Percentiles rank a stretch among this genome's conserved stretches.
Conservation (phyloP, 1,284 basidiomycete species). For the Melampsora larici-populina region DNA sequence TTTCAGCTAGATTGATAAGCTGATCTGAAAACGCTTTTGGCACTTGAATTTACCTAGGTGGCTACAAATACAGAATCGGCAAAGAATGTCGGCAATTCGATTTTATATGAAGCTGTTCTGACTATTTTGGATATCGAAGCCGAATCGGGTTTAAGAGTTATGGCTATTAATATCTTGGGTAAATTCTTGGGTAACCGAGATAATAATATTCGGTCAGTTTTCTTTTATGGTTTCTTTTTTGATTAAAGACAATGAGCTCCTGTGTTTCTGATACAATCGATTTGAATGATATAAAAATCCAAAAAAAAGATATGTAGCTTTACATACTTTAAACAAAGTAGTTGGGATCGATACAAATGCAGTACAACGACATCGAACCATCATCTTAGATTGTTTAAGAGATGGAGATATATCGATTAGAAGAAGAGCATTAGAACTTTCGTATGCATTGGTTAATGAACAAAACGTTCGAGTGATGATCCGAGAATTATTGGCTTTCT, state of each 20-base stretch:
- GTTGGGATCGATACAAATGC: conserved; percentile 97
- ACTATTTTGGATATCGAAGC: conserved; percentile 98
- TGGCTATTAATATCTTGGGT: conserved; percentile 99
- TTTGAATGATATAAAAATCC: conserved; percentile 2
- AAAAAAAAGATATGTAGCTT: conserved; percentile 79
- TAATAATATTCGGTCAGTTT: conserved; percentile 87
- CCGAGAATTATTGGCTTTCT: conserved; percentile 86
- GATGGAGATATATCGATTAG: conserved; percentile 99
- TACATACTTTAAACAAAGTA: conserved; percentile 98
- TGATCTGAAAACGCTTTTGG: conserved; percentile 1
- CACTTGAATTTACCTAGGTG: conserved; percentile 61
- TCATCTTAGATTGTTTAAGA: conserved; percentile 93
- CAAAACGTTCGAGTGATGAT: conserved; percentile 88
- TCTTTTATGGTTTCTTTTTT: conserved; percentile 22
- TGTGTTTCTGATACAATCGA: not conserved
- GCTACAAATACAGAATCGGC: conserved; percentile 97
- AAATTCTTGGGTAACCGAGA: conserved; percentile 97
- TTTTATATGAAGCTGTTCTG: conserved; percentile 95
- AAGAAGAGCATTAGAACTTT: conserved; percentile 89
- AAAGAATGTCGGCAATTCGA: conserved; percentile 98
- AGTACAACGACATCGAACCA: conserved; percentile 95
- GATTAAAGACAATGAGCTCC: not conserved
- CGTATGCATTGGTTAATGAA: conserved; percentile 96
- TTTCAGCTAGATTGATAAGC: not conserved
- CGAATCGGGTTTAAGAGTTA: conserved; percentile 88